Evolutionary conservation across 495 filamentous ascomycete species (phyloP).

Genomic region (Pseudoneurospora amorphoporcata): DNA sequence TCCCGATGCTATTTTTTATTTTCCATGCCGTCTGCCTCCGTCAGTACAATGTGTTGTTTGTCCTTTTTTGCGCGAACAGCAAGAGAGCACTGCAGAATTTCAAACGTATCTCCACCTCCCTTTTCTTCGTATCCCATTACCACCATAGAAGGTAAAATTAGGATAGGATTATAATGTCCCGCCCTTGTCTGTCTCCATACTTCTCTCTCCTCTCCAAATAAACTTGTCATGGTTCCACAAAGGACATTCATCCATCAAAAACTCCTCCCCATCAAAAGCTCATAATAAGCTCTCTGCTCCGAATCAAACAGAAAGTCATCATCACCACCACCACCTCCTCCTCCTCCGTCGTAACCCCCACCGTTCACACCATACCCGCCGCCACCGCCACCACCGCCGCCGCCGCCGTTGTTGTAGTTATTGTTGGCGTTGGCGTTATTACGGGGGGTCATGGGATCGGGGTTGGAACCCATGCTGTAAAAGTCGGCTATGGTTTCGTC

Average conservation of each 20-base stretch:
- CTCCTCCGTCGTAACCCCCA: neutral
- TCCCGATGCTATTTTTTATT: neutral
- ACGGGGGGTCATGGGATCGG: conserved; percentile 17
- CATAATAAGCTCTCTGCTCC: conserved; percentile 27
- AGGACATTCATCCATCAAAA: neutral
- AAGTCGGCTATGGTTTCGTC: conserved; percentile 29
- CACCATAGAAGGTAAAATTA: too few relatives aligned
- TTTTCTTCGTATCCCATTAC: too few relatives aligned
- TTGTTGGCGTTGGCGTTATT: neutral
- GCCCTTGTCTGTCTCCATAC: too few relatives aligned
- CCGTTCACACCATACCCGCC: neutral
- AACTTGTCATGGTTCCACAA: too few relatives aligned
- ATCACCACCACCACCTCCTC: neutral
- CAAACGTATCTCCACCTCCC: neutral
- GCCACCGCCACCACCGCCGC: neutral
- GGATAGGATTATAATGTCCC: too few relatives aligned
- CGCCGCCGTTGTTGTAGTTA: neutral
- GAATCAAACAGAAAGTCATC: conserved; percentile 9
- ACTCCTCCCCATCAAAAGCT: conserved; percentile 24
- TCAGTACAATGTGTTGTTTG: neutral
- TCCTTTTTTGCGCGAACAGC: neutral
- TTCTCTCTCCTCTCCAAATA: too few relatives aligned
- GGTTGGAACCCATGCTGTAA: conserved; percentile 27
- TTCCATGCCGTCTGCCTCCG: neutral
- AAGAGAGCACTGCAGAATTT: too few relatives aligned